Evolutionary conservation across 495 filamentous ascomycete genomes (phyloP).

Genomic region (Penicillium longicatenatum): DNA sequence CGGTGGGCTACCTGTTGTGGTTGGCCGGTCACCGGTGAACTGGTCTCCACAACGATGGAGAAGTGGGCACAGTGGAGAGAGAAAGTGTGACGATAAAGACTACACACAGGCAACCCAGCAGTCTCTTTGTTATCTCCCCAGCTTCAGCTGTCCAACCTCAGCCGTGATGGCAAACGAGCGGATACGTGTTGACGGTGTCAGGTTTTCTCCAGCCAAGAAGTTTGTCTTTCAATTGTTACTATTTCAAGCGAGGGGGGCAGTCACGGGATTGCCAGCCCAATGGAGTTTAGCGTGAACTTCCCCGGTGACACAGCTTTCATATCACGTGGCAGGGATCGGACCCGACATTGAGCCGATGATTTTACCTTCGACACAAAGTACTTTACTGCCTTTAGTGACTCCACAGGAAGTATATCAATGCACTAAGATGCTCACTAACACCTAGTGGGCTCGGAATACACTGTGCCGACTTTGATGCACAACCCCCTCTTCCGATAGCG

Average conservation of each 20-base stretch:
- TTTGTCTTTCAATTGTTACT: constrained; percentile 6
- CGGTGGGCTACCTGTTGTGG: constrained; percentile 20
- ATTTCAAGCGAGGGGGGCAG: constrained; percentile 5
- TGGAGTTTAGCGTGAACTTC: not conserved
- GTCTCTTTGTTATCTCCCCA: constrained; percentile 7
- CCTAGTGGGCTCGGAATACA: not conserved
- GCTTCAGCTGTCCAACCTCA: constrained; percentile 4
- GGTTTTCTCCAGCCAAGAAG: constrained; percentile 1
- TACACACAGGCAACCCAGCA: not conserved
- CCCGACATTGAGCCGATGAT: not conserved
- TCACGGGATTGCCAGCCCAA: not conserved
- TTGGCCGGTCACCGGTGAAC: constrained; percentile 25
- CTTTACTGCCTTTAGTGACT: not conserved
- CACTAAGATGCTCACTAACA: not conserved
- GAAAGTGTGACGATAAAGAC: constrained; percentile 17
- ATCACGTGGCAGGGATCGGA: not conserved
- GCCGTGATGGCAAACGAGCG: constrained; percentile 6
- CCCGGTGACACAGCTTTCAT: not conserved
- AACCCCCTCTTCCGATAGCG: constrained; percentile 6
- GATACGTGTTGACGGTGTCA: not conserved
- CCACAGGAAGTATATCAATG: not conserved
- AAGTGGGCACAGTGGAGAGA: constrained; percentile 26
- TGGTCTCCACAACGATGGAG: constrained; percentile 35
- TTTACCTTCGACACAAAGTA: not conserved
- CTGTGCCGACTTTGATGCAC: constrained; percentile 1